Percentiles rank a stretch among this genome's conserved stretches.
These are phyloP conservation scores for Choiromyces venosus DNA, from an alignment of 495 filamentous ascomycete species.

Conservation along the genomic window DNA sequence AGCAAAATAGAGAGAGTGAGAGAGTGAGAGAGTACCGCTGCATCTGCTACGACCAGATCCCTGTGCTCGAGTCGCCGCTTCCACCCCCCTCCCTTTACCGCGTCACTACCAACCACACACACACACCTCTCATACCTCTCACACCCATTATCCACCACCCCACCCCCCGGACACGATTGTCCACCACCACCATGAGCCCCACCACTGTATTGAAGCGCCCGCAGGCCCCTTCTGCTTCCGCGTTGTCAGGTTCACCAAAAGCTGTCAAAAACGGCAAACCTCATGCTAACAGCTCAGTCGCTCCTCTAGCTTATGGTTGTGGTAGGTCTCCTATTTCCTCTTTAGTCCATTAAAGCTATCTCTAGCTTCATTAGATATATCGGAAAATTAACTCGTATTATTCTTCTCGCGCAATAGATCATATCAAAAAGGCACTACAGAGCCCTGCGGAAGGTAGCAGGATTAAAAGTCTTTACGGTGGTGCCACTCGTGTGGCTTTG, in stretches of 20 bases:
- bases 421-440: constrained; percentile 25
- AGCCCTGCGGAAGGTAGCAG: neutral
- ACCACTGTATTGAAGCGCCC: constrained; percentile 35
- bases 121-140: neutral
- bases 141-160: neutral
- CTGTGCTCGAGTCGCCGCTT: neutral
- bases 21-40: neutral
- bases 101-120: neutral
- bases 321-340: constrained; percentile 12
- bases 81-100: constrained; percentile 3
- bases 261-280: constrained; percentile 33
- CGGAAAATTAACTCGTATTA: neutral
- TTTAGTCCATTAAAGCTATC: neutral
- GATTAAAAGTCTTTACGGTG: constrained; percentile 17
- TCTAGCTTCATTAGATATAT: neutral
- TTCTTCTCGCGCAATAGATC: constrained; percentile 19
- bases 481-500: constrained; percentile 37
- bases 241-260: constrained; percentile 32
- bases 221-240: constrained; percentile 12
- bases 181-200: constrained; percentile 23
- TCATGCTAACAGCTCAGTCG: constrained; percentile 14
- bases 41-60: neutral
- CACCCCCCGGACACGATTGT: neutral
- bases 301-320: constrained; percentile 18
- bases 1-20: neutral